Evolutionary conservation across 352 stramenopile species (phyloP).

Genomic region (Phytophthora sp.): DNA sequence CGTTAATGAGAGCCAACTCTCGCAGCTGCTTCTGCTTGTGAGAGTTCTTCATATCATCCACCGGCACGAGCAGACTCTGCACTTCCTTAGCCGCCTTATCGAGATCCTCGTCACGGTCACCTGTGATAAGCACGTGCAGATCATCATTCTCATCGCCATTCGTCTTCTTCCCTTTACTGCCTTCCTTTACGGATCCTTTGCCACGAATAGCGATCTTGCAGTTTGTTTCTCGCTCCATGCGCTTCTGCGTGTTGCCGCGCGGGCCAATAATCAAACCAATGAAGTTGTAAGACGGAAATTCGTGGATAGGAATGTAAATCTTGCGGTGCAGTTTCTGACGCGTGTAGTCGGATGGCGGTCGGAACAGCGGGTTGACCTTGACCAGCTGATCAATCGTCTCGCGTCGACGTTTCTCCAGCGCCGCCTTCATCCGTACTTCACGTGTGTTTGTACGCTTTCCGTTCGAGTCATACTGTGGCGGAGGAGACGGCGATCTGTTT

Average conservation of each 20-base stretch:
- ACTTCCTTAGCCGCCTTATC: slow-evolving; percentile 90
- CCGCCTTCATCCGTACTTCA: slow-evolving; percentile 93
- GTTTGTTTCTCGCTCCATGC: slow-evolving; percentile 98
- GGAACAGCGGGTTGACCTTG: slow-evolving; percentile 94
- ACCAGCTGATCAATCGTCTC: slow-evolving; percentile 96
- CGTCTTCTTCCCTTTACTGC: slow-evolving; percentile 92
- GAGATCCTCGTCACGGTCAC: slow-evolving; percentile 89
- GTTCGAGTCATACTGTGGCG: slow-evolving; percentile 95
- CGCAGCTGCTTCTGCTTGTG: slow-evolving; percentile 99
- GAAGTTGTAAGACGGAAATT: slow-evolving; percentile 99
- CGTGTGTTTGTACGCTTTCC: slow-evolving; percentile 97
- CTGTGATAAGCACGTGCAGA: slow-evolving; percentile 94
- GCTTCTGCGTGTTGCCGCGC: slow-evolving; percentile 98
- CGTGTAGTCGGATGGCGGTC: slow-evolving; percentile 87
- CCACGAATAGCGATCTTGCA: slow-evolving; percentile 99
- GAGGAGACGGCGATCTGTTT: slow-evolving; percentile 91
- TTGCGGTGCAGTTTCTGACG: slow-evolving; percentile 95
- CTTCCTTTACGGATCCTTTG: slow-evolving; percentile 97
- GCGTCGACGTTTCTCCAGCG: slow-evolving; percentile 90
- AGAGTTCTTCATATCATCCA: slow-evolving; percentile 93
- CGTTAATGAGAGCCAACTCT: slow-evolving; percentile 99
- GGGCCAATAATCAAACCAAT: slow-evolving; percentile 99
- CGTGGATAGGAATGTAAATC: slow-evolving; percentile 97
- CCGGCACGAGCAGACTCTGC: slow-evolving; percentile 89
- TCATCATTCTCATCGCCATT: slow-evolving; percentile 97